phyloP scores from a whole-genome alignment of 352 stramenopile species.

The Globisporangium heterothallicum region DNA sequence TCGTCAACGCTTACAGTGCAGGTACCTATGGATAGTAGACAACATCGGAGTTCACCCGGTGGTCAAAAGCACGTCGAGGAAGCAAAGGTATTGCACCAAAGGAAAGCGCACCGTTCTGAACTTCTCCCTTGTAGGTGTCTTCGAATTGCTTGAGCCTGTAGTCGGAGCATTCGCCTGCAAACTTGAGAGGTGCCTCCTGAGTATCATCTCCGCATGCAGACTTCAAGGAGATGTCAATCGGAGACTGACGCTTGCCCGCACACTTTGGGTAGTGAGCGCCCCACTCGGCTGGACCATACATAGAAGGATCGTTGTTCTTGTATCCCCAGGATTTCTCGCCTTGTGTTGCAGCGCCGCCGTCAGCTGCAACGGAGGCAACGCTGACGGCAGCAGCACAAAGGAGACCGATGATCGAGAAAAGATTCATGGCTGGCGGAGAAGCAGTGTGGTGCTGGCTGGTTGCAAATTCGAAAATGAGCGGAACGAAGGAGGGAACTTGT shows the following conservation, averaged over 20 bases:
- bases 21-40: too few relatives aligned
- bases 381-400: neutral
- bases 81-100: too few relatives aligned
- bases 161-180: conserved; percentile 4
- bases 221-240: conserved; percentile 13
- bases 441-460: neutral
- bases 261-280: conserved; percentile 10
- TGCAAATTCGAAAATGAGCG: too few relatives aligned
- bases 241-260: conserved; percentile 27
- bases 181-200: conserved; percentile 1
- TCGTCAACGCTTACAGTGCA: conserved; percentile 13
- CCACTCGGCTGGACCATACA: conserved; percentile 20
- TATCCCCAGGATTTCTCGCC: conserved; percentile 8
- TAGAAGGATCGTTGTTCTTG: conserved; percentile 12
- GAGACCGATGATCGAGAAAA: neutral
- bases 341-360: neutral
- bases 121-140: conserved; percentile 12
- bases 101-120: conserved; percentile 13
- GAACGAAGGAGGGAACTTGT: too few relatives aligned
- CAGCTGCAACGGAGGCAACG: neutral
- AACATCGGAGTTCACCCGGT: too few relatives aligned
- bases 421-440: neutral
- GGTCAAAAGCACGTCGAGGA: too few relatives aligned
- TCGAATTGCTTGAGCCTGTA: conserved; percentile 11
- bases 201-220: neutral